Conservation (phyloP, 2,329 filamentous ascomycete species). For the Alternaria triticina region DNA sequence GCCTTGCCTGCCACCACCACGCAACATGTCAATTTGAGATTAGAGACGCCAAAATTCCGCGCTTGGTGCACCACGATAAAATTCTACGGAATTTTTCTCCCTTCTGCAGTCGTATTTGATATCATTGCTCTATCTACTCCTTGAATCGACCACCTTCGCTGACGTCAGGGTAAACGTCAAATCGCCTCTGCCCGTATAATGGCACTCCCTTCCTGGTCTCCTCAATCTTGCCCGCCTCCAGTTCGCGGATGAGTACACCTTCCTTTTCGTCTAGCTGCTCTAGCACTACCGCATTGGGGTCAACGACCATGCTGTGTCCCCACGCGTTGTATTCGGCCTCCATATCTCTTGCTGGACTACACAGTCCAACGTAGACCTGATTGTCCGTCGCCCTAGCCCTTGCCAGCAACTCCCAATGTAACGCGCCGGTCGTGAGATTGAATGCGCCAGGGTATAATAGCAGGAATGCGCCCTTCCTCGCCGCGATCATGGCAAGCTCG, state of each 20-base stretch:
- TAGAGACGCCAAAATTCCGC: not conserved
- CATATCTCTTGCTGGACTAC: slow-evolving; percentile 85
- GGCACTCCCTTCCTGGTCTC: slow-evolving; percentile 73
- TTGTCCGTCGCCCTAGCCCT: slow-evolving; percentile 89
- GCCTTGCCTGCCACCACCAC: not conserved
- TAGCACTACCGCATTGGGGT: slow-evolving; percentile 85
- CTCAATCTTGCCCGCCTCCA: slow-evolving; percentile 53
- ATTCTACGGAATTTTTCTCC: not conserved
- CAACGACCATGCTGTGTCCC: slow-evolving; percentile 87
- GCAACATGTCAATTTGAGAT: not conserved
- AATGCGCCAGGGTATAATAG: slow-evolving; percentile 96
- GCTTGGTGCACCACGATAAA: too few species aligned
- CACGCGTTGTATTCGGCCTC: slow-evolving; percentile 82
- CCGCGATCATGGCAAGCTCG: slow-evolving; percentile 87
- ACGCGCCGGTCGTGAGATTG: slow-evolving; percentile 87
- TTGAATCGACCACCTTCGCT: slow-evolving; percentile 63
- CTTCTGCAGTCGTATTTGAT: not conserved
- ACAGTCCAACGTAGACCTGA: slow-evolving; percentile 90
- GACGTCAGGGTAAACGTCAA: slow-evolving; percentile 95
- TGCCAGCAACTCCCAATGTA: slow-evolving; percentile 89
- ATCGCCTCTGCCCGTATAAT: slow-evolving; percentile 81
- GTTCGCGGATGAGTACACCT: slow-evolving; percentile 70
- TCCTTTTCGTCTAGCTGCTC: slow-evolving; percentile 79
- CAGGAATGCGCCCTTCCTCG: slow-evolving; percentile 83
- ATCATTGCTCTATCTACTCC: slow-evolving; percentile 29